Evolutionary conservation across 1,284 basidiomycete species (phyloP).

Genomic region (Irpex rosettiformis): DNA sequence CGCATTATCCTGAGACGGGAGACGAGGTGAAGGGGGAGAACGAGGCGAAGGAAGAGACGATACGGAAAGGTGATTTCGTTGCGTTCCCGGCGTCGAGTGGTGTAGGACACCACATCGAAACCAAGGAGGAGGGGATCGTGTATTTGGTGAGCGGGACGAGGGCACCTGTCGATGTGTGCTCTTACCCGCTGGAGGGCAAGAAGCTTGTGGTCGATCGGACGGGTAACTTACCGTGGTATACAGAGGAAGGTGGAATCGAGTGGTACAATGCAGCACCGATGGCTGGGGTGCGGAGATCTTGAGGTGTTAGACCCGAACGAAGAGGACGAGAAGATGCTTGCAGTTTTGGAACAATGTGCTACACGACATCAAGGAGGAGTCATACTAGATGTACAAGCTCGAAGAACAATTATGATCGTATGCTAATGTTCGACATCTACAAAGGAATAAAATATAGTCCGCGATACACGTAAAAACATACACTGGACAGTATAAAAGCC

Average conservation of each 20-base stretch:
- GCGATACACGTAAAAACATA: too few relatives aligned
- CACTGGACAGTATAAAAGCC: too few relatives aligned
- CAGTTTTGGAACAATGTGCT: too few relatives aligned
- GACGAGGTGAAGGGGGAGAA: slow-evolving; percentile 11
- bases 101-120: slow-evolving; percentile 19
- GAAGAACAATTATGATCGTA: too few relatives aligned
- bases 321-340: too few relatives aligned
- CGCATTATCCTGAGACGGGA: too few relatives aligned
- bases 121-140: slow-evolving; percentile 20
- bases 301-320: too few relatives aligned
- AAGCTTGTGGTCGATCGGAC: slow-evolving; percentile 15
- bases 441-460: too few relatives aligned
- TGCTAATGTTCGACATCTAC: too few relatives aligned
- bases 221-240: background rate
- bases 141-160: slow-evolving; percentile 26
- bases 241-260: background rate
- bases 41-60: slow-evolving; percentile 17
- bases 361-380: too few relatives aligned
- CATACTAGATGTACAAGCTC: too few relatives aligned
- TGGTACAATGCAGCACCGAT: background rate
- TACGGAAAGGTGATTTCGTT: slow-evolving; percentile 26
- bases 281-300: background rate
- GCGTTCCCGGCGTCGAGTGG: slow-evolving; percentile 22
- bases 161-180: slow-evolving; percentile 20
- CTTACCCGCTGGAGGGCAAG: slow-evolving; percentile 20